Base-by-base conservation (phyloP, 1,284 basidiomycete species). In the Cryptococcus sp. region DNA sequence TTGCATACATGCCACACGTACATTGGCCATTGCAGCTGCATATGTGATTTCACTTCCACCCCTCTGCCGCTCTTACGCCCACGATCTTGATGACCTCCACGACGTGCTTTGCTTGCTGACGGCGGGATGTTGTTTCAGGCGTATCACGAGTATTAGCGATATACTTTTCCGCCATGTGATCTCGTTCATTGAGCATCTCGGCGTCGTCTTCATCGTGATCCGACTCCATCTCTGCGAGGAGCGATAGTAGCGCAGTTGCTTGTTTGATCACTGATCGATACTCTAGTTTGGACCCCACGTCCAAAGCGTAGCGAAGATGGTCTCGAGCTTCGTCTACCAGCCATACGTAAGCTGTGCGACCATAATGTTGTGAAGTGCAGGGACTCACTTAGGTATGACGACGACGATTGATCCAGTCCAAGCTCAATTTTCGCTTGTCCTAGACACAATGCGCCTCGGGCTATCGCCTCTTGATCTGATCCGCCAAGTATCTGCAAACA, bases 21-120 rank as follows among this genome's bases (percentile, higher is more conserved):
- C 29, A 34, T 34, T 34, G 29, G 29, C 29, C 13, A 34, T 34
- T 10, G 13, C 8, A 7, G 29, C 29, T 34, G 13, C 29, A 13
- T 7, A 34, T 10, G 29, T 34, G 29, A 13, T 34, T 2, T 68
- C 61, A 72, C 46, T 52, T 50, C 73, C 73, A 75, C 0, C 67
- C 62, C 53, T 68, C 67, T 17, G 65, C 62, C 3, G 72, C 66
- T 5, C 70, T 61, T 13, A 74, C 65, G 19, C 72, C 70, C 4
- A 72, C 69, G 1, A 73, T 59, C 38, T 68, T 68, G 39, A 75
- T 61, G 22, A 72, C 55, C 55, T 74, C 70, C 1, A 59, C 68
- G 1, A 70, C 61, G 5, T 60, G 51, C 40, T 57, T 54, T 19
- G 62, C 64, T 15, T 48, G 57, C 6, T 69, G 66, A 40, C 46